Evolutionary conservation across 2,329 filamentous ascomycete genomes (phyloP).

Genomic region (Monosporascus sp.): DNA sequence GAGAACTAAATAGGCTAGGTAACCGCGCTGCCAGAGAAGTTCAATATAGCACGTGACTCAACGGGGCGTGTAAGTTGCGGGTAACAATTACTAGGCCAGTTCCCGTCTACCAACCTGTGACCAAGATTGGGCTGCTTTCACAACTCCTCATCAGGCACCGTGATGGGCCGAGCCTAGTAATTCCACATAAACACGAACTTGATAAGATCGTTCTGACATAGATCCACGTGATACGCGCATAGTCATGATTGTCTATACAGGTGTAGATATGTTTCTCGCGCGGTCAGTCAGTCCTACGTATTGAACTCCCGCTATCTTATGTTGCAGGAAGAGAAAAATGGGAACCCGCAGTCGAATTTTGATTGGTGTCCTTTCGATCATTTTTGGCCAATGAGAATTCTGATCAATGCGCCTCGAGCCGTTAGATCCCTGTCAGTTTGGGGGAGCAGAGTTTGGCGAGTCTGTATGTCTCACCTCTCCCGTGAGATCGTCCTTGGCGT

Average conservation of each 20-base stretch:
- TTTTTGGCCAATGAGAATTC: conserved; percentile 12
- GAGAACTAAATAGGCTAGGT: background rate
- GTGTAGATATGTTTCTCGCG: too few relatives aligned
- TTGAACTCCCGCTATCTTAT: background rate
- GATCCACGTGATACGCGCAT: too few relatives aligned
- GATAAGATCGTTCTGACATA: too few relatives aligned
- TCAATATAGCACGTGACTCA: background rate
- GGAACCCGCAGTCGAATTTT: conserved; percentile 11
- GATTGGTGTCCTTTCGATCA: conserved; percentile 9
- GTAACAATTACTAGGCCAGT: background rate
- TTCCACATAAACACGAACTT: too few relatives aligned
- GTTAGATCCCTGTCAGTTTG: background rate
- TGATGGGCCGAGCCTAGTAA: too few relatives aligned
- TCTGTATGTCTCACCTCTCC: conserved; percentile 28
- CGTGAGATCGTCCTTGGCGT: conserved; percentile 11
- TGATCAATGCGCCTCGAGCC: background rate
- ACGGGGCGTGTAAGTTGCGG: background rate
- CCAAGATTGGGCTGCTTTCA: background rate
- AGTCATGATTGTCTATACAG: too few relatives aligned
- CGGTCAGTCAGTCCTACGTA: too few relatives aligned
- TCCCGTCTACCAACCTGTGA: too few relatives aligned
- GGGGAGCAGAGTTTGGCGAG: conserved; percentile 6
- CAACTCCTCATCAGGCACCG: background rate
- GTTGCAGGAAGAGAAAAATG: conserved; percentile 11
- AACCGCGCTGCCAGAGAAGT: background rate